Conservation (phyloP, 306 rosid species). For the Malus sylvestris region DNA sequence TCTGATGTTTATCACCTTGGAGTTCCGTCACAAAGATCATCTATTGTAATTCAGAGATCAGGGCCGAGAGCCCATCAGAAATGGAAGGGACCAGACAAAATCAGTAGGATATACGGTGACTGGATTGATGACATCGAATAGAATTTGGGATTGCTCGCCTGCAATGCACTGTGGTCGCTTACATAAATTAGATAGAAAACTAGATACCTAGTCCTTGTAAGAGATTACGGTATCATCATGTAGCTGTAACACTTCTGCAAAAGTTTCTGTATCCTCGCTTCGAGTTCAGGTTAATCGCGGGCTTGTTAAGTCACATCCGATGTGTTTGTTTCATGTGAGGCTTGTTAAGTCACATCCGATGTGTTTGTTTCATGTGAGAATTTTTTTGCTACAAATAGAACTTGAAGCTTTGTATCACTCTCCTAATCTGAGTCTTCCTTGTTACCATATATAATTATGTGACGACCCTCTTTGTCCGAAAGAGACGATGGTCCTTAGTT, state of each 20-base stretch:
- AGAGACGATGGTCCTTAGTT: not conserved
- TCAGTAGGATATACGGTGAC: conserved; percentile 96
- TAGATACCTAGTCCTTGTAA: not conserved
- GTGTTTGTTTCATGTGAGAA: not conserved
- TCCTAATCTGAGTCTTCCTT: not conserved
- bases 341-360: conserved; percentile 1
- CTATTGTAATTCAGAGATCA: conserved; percentile 69
- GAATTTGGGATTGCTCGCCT: conserved; percentile 11
- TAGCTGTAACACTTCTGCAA: conserved; percentile 18
- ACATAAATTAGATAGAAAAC: conserved; percentile 11
- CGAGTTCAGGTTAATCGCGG: conserved; percentile 16
- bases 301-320: conserved; percentile 2
- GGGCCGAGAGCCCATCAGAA: conserved; percentile 90
- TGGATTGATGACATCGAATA: conserved; percentile 94
- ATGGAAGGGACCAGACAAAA: conserved; percentile 99
- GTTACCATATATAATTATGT: conserved; percentile 4
- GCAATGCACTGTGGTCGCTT: conserved; percentile 17
- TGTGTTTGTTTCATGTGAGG: not conserved
- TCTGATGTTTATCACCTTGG: conserved; percentile 76
- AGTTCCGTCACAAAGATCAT: conserved; percentile 72
- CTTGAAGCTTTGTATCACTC: conserved; percentile 7
- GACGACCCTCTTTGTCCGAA: conserved; percentile 16
- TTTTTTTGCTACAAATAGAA: conserved; percentile 16
- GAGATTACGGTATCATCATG: conserved; percentile 20
- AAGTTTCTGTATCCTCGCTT: conserved; percentile 23